Base-by-base conservation (phyloP, 192 early-diverging fungal species). In the Coemansia sp. region DNA sequence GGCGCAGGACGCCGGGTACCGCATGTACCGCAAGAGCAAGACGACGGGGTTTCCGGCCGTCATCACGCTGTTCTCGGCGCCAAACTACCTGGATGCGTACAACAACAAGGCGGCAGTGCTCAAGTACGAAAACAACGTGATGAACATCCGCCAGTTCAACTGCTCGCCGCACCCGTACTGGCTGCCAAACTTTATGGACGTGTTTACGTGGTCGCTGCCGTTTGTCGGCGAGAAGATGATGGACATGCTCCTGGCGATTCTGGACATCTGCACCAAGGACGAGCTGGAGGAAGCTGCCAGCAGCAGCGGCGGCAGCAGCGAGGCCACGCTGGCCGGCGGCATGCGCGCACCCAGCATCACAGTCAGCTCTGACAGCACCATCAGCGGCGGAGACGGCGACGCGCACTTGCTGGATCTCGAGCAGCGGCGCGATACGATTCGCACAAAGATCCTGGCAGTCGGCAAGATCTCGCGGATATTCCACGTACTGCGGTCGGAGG, bases 101-200 rank as follows among this genome's bases (percentile, higher is more conserved):
- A 96, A 96, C 84, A 98, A 98, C 86, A 98, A 98, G 84, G 96
- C 95, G 38, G 96, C 96, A 24, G 92, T 98, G 24, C 77, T 98
- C 40, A 98, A 98, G 73, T 98, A 98, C 74, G 96, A 98, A 79
- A 96, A 97, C 84, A 98, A 98, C 63, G 94, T 98, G 35, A 96
- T 99, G 95, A 99, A 99, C 86, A 99, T 99, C 78, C 90, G 97
- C 45, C 94, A 98, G 76, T 91, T 89, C 78, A 95, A 95, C 78
- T 93, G 89, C 71, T 94, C 94, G 19, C 94, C 97, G 35, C 95
- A 99, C 70, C 95, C 97, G 40, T 99, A 99, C 83, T 97, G 96
- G 95, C 77, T 99, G 62, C 97, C 95, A 31, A 97, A 99, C 82
- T 99, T 99, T 67, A 96, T 99, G 95, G 97, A 99, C 69, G 96